Evolutionary conservation across 148 eudicot genomes (phyloP).

Genomic region (Chenopodium album): DNA sequence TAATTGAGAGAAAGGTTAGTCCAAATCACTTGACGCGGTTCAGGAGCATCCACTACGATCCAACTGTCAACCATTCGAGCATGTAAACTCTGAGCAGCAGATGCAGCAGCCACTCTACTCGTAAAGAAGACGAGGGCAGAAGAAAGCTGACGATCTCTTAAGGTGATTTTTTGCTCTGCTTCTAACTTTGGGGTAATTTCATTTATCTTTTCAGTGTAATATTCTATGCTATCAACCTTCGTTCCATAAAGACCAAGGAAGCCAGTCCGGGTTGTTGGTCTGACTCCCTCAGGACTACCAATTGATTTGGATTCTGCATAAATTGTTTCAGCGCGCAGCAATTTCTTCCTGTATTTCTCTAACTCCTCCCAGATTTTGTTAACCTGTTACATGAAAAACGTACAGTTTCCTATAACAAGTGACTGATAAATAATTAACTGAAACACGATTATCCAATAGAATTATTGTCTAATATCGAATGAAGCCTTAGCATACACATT

Average conservation of each 20-base stretch:
- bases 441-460: no score
- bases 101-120: slow-evolving; percentile 57
- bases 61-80: slow-evolving; percentile 62
- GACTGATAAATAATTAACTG: no score
- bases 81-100: slow-evolving; percentile 71
- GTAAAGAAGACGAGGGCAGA: slow-evolving; percentile 73
- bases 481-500: no score
- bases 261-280: slow-evolving; percentile 56
- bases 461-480: no score
- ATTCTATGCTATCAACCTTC: slow-evolving; percentile 67
- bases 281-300: slow-evolving; percentile 56
- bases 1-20: slow-evolving; percentile 53
- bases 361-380: slow-evolving; percentile 69
- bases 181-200: slow-evolving; percentile 60
- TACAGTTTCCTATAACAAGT: no score
- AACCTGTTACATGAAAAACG: slow-evolving; percentile 36
- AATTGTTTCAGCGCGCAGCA: slow-evolving; percentile 61
- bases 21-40: slow-evolving; percentile 77
- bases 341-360: slow-evolving; percentile 70
- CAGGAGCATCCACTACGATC: slow-evolving; percentile 79
- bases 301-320: slow-evolving; percentile 52
- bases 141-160: slow-evolving; percentile 55
- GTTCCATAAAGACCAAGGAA: slow-evolving; percentile 60
- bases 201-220: slow-evolving; percentile 56
- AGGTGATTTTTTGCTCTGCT: slow-evolving; percentile 66